Base-by-base conservation (phyloP, 2,329 filamentous ascomycete genomes). In the Calonectria pseudoturangicola region DNA sequence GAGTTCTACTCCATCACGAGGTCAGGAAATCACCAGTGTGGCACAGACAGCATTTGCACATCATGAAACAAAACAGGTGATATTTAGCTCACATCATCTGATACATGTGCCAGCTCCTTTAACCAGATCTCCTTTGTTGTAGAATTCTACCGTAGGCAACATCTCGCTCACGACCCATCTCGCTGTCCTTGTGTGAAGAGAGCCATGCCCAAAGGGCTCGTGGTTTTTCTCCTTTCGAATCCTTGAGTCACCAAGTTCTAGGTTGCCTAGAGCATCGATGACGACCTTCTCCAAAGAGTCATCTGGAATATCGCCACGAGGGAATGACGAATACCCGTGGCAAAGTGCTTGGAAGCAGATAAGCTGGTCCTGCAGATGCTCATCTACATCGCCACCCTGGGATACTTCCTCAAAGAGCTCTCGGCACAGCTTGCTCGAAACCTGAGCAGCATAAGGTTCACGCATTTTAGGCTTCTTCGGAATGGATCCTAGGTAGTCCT, bases 281-380 rank as follows among this genome's bases (percentile, higher is more conserved):
- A 83, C 63, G 13, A 71, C 45, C 16, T 77, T 72, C 43, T 70
- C 62, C n/a, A 73, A 68, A 27, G 68, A 36, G 4, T 77, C 75
- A 9, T 70, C 76, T 8, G 77, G 70, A 10, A 64, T 28, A 1
- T 74, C 77, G 41, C 79, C 76, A 65, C 84, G 77, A 13, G 83
- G 85, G 70, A 90, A 88, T 3, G 84, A 87, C 13, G 90, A 90
- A 64, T 79, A 83, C 0, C 89, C 90, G 15, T 87, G 84, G 1
- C 89, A 88, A 12, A 93, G 82, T 4, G 89, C 88, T 80, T 93
- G 91, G 76, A 92, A 91, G 21, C 90, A 84, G 3, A 92, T 83
- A 28, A 93, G 77, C 80, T 93, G 91, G 80, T 92, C 91, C 81
- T 92, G 90, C 16, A 92, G 83, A 77, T 88, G 86, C 75, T 89